Base-by-base conservation (phyloP, 176 grass and related monocot species). In the Lolium perenne region DNA sequence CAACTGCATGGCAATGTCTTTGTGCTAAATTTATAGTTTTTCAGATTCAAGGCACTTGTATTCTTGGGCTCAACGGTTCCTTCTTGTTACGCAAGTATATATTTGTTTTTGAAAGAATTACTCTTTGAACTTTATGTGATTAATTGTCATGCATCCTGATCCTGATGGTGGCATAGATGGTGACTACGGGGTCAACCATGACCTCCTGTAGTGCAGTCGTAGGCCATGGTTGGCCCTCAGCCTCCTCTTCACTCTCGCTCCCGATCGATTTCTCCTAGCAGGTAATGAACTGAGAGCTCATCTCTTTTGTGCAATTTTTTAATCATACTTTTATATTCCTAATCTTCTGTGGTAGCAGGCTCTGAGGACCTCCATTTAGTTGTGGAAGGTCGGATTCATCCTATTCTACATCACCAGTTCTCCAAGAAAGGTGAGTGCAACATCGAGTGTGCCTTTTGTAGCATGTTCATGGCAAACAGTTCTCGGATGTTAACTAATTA, bases 341-440 rank as follows among this genome's bases (percentile, higher is more conserved):
- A 60, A 76, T 69, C 79, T 2, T 91, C 23, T 67, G 26, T 85
- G 47, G 72, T 82, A 82, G 38, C 86, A 96, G 94, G 85, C 83
- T 89, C 15, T 88, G 92, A 49, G 86, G 86, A 40, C 94, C 94
- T 86, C 93, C 91, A 41, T 89, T 83, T 87, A 98, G 97, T 72
- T 94, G 94, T 88, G 90, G 97, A 85, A 95, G 90, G 68, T 99
- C 97, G 45, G 89, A 88, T 75, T 96, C 92, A 8, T 97, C 97
- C 13, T 99, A 87, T 86, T 99, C 92, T 87, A 82, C 46, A 73
- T 96, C 97, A 63, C 97, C 43, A 94, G 88, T 82, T 94, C 97
- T 83, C 97, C 82, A 71, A 87, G 85, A 88, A 91, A 69, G 89
- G 89, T 81, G 43, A 81, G 40, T 76, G 11, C 12, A 69, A 7